Evolutionary conservation across 495 filamentous ascomycete genomes (phyloP).

Genomic region (Penicillium coffeae): DNA sequence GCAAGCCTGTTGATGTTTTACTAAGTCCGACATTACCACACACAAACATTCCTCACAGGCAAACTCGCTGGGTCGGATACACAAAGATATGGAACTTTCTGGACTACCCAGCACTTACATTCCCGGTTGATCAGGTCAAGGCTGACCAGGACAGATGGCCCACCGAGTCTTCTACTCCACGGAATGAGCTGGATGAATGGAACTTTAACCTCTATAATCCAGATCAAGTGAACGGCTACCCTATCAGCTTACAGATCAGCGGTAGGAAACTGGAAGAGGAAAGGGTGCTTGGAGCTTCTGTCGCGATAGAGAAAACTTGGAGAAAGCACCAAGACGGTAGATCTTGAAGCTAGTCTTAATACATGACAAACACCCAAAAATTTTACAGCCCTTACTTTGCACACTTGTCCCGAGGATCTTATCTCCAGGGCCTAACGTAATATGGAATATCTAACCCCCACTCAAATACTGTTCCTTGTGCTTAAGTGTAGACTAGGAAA

Average conservation of each 20-base stretch:
- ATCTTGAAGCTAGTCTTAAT: neutral
- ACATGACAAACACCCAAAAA: neutral
- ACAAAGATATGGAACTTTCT: constrained; percentile 68
- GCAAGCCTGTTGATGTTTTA: constrained; percentile 57
- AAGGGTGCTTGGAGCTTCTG: constrained; percentile 45
- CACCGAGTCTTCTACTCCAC: constrained; percentile 40
- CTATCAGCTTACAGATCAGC: constrained; percentile 51
- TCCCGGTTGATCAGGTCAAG: constrained; percentile 52
- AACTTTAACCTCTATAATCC: constrained; percentile 48
- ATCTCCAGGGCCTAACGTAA: too few relatives aligned
- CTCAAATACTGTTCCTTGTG: neutral
- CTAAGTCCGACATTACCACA: constrained; percentile 51
- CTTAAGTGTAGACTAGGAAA: neutral
- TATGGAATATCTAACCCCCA: too few relatives aligned
- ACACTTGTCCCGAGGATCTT: too few relatives aligned
- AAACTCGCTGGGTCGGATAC: constrained; percentile 53
- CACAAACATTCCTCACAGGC: constrained; percentile 44
- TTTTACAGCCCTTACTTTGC: too few relatives aligned
- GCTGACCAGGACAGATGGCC: constrained; percentile 43
- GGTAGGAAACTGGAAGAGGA: constrained; percentile 53
- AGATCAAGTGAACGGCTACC: constrained; percentile 37
- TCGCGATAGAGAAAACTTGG: constrained; percentile 38
- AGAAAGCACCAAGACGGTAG: constrained; percentile 7
- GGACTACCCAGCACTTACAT: constrained; percentile 56
- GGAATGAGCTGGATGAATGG: constrained; percentile 49